These are phyloP conservation scores for Nothophaeocryptopus gaeumannii DNA, from an alignment of 2,329 filamentous ascomycete species.

Conservation along the genomic window DNA sequence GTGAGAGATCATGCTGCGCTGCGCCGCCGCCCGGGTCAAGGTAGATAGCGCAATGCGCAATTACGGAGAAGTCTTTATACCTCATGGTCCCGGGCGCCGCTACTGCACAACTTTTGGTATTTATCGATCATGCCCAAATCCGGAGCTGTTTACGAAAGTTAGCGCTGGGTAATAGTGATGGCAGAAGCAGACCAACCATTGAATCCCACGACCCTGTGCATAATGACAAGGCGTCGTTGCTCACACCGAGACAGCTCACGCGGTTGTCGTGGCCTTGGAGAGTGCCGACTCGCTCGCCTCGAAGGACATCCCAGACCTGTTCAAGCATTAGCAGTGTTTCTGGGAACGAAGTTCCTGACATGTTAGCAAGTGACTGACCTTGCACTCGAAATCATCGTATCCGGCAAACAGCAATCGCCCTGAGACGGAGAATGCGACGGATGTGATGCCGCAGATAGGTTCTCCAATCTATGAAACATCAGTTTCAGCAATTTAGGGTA, in stretches of 20 bases:
- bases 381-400: constrained; percentile 99
- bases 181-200: constrained; percentile 65
- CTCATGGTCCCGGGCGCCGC: no score
- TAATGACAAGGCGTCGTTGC: constrained; percentile 97
- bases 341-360: neutral
- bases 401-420: constrained; percentile 92
- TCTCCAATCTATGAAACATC: constrained; percentile 72
- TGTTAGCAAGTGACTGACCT: constrained; percentile 59
- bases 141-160: constrained; percentile 42
- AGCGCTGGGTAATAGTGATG: constrained; percentile 11
- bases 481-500: constrained; percentile 7
- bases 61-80: no score
- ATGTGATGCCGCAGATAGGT: constrained; percentile 96
- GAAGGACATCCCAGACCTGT: constrained; percentile 95
- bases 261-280: constrained; percentile 97
- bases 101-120: no score
- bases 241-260: constrained; percentile 96
- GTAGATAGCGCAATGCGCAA: no score
- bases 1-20: no score
- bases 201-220: constrained; percentile 99
- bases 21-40: no score
- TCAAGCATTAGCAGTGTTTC: constrained; percentile 8
- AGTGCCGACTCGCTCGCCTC: constrained; percentile 94
- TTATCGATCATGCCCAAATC: constrained; percentile 48
- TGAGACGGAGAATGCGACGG: constrained; percentile 95